A percentile compares a stretch with the other conserved stretches of the same genome.
These are phyloP conservation scores for Fusarium continuum DNA, from an alignment of 2,329 filamentous ascomycete species.

Conservation along the genomic window DNA sequence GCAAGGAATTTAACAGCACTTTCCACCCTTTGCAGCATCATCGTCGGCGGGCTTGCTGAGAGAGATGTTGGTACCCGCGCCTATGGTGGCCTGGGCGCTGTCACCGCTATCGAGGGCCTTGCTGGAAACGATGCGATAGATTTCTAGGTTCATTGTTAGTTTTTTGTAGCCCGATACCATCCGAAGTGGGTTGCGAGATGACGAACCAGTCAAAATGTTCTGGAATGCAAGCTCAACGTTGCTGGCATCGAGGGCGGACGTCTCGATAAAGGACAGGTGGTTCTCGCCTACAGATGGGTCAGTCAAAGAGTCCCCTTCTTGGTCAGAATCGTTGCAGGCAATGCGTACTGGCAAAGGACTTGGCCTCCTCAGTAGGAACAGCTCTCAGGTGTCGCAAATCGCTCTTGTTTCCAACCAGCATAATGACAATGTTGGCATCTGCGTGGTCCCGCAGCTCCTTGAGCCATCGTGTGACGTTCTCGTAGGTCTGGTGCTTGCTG, in stretches of 20 bases:
- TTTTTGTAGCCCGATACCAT: conserved; percentile 1
- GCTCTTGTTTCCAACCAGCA: conserved; percentile 99
- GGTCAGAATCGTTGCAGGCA: background rate
- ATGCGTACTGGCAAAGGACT: conserved; percentile 89
- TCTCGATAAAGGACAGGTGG: conserved; percentile 99
- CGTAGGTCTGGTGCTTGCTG: conserved; percentile 99
- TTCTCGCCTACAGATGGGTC: conserved; percentile 77
- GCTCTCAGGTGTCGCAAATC: conserved; percentile 98
- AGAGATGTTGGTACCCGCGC: conserved; percentile 82
- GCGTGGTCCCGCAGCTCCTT: conserved; percentile 98
- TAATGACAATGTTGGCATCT: conserved; percentile 99
- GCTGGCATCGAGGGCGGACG: conserved; percentile 96
- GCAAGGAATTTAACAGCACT: conserved; percentile 74
- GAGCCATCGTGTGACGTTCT: conserved; percentile 98
- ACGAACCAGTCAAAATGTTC: conserved; percentile 95
- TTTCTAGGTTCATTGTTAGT: conserved; percentile 69
- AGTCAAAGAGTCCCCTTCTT: conserved; percentile 19
- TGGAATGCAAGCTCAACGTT: conserved; percentile 99
- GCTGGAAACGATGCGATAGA: conserved; percentile 98
- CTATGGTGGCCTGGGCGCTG: conserved; percentile 79
- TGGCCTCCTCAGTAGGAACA: conserved; percentile 97
- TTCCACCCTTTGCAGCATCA: conserved; percentile 76
- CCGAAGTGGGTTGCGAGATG: background rate
- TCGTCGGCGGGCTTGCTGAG: conserved; percentile 87
- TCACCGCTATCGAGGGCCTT: conserved; percentile 95